Percentiles rank a stretch among this genome's conserved stretches.
These are phyloP conservation scores for Solanum infundibuliforme DNA, from an alignment of 257 asterid genomes.

Conservation along the genomic window DNA sequence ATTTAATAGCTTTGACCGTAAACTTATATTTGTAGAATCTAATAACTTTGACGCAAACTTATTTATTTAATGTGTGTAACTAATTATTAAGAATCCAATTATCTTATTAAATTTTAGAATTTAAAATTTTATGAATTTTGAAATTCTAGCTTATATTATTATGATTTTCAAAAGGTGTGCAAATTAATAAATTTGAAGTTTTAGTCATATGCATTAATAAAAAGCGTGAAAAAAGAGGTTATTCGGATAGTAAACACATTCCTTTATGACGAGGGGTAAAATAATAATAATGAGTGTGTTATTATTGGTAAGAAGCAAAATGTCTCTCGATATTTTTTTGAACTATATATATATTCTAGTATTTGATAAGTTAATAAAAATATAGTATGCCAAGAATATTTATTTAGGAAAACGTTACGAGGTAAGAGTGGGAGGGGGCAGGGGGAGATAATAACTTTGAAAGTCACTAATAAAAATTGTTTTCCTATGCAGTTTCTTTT, in stretches of 20 bases:
- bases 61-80: neutral
- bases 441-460: neutral
- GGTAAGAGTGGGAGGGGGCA: neutral
- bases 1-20: neutral
- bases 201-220: neutral
- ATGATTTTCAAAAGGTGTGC: neutral
- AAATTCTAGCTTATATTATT: neutral
- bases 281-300: too few species aligned
- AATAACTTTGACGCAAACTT: neutral
- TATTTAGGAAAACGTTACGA: neutral
- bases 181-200: neutral
- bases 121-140: neutral
- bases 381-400: neutral
- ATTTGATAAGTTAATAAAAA: neutral
- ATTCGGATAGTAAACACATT: too few species aligned
- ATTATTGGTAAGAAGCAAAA: too few species aligned
- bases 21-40: neutral
- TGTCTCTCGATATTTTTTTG: neutral
- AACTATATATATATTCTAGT: neutral
- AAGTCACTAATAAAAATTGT: neutral
- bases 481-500: neutral
- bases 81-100: neutral
- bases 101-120: neutral
- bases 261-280: accelerated
- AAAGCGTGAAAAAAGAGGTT: neutral